Evolutionary conservation across 202 grass and related monocot species (phyloP), one percentile per base, ranked within the genome.

Genomic region (Bolboschoenoplectus hybrid): DNA sequence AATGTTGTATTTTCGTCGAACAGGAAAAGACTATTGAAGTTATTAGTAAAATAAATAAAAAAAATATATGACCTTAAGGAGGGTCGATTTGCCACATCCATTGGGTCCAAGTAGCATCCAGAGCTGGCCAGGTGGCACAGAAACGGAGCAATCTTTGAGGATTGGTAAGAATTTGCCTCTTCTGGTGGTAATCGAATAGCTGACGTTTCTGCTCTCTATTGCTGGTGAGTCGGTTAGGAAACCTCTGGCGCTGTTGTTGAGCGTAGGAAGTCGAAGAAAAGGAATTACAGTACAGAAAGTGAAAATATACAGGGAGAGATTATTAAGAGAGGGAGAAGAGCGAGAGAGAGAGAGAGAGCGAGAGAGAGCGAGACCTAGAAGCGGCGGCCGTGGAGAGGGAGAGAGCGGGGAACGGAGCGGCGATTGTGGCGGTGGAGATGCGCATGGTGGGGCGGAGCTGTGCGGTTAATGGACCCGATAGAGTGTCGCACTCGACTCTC

Each of bases 51-150:
- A 26, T 26, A 26, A 26, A 26, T 26, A 26, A 34, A 9, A 67
- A 67, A 44, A n/a, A 10, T 44, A 81, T 13, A 64, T 47, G 66
- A 95, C 93, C 96, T 94, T 94, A 1, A 95, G 89, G 11, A 98
- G 91, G 57, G 96, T 95, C 57, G 96, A 95, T 87, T 98, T 98
- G 86, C 96, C 96, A 57, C 96, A 95, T 19, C 93, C 91, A 80
- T 98, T 98, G 85, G 93, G 93, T 17, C 96, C 96, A 16, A 98
- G 96, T 67, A 98, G 96, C 96, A 98, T 95, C 93, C 96, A 98
- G 45, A 95, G 89, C 86, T 98, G 85, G 20, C 96, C 96, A 34
- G 85, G 86, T 0, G 91, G 93, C 7, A 98, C 84, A 20, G 63
- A 65, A 51, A 98, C 76, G 4, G 96, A 95, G 67, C 96, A 95